phyloP scores from a whole-genome alignment of 805 yeast species.

The Brettanomyces anomalus region DNA sequence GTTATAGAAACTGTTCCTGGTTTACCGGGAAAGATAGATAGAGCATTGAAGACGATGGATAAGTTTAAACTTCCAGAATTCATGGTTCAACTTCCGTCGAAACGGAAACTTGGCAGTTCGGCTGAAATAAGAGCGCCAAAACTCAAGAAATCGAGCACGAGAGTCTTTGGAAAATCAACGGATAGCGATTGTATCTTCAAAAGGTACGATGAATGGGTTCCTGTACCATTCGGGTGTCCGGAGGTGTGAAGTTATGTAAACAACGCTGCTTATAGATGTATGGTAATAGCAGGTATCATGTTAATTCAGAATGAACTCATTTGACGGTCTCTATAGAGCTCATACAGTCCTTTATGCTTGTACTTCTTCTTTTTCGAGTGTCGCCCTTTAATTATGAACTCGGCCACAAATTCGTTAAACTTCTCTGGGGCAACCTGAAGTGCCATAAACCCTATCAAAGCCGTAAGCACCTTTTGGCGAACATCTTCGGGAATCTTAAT shows the following conservation, averaged over 20 bases:
- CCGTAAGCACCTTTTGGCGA: constrained; percentile 15
- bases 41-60: constrained; percentile 14
- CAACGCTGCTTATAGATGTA: too few relatives aligned
- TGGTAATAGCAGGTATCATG: too few relatives aligned
- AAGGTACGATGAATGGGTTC: constrained; percentile 34
- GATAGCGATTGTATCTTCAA: constrained; percentile 20
- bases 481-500: constrained; percentile 13
- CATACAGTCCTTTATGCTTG: constrained; percentile 20
- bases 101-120: constrained; percentile 5
- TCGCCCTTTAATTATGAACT: constrained; percentile 21
- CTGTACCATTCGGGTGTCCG: constrained; percentile 43
- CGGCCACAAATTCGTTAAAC: constrained; percentile 16
- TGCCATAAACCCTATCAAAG: constrained; percentile 19
- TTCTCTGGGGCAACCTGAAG: constrained; percentile 15
- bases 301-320: too few relatives aligned
- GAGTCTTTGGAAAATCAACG: neutral
- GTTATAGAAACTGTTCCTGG: constrained; percentile 1
- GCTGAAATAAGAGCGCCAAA: neutral
- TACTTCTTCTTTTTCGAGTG: constrained; percentile 9
- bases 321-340: constrained; percentile 10
- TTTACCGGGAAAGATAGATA: constrained; percentile 8
- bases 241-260: too few relatives aligned
- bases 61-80: constrained; percentile 14
- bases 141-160: constrained; percentile 1
- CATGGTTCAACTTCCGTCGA: neutral